A percentile compares a stretch with the other conserved stretches of the same genome.
Conservation (phyloP, 169 alveolate species). For the Babesia divergens region DNA sequence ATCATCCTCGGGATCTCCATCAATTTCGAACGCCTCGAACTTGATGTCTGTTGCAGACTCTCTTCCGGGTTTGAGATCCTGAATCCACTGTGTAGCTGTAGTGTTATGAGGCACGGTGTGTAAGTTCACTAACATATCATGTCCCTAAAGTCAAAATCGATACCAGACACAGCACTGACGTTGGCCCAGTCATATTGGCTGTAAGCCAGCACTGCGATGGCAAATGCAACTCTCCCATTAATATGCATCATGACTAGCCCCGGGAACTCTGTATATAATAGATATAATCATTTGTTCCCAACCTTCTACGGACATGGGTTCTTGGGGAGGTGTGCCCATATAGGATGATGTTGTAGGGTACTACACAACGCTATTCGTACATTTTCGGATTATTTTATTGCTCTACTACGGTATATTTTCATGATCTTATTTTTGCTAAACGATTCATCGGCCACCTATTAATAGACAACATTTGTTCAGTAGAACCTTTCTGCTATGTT, state of each 20-base stretch:
- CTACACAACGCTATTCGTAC: no score
- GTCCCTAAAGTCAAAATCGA: neutral
- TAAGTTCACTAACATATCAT: neutral
- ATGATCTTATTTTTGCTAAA: no score
- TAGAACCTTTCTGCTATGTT: no score
- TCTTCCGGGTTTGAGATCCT: neutral
- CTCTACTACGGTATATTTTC: no score
- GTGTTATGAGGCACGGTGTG: neutral
- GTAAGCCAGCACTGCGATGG: conserved; percentile 9
- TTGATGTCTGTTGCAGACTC: conserved; percentile 3
- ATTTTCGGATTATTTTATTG: no score
- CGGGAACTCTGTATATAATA: no score
- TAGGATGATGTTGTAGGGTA: no score
- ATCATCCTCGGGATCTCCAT: neutral
- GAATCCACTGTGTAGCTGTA: neutral
- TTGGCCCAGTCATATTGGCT: neutral
- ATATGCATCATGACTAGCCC: neutral
- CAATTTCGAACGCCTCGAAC: conserved; percentile 19
- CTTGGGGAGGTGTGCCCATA: no score
- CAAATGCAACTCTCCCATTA: neutral
- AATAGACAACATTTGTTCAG: no score
- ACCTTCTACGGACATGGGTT: no score
- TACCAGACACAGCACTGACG: neutral
- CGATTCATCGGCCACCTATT: no score
- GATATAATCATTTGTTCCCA: no score